Base-by-base conservation (phyloP, 176 grass and related monocot genomes). In the Aegilops bicornis region DNA sequence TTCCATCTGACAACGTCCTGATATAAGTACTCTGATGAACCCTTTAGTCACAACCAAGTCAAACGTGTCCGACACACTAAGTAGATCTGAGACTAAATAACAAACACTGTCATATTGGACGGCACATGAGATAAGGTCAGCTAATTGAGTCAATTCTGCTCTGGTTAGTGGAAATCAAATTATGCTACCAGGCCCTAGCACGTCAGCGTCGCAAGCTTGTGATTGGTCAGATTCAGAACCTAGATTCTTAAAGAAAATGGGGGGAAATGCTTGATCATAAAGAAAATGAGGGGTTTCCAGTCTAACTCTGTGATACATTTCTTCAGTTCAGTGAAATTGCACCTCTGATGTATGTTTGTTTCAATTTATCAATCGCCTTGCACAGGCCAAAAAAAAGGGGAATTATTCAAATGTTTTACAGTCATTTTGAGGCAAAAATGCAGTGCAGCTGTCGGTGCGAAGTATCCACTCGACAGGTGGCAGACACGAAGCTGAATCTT, bases 401-500 rank as follows among this genome's bases (percentile, higher is more conserved):
- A 7, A 27, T 60, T 16, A 70, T 64, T 62, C 13, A 24, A 77
- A 20, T 13, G 2, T 63, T 52, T 86, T 24, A 62, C 14, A 82
- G 10, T 7, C 3, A 64, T 32, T 52, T 71, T 62, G 50, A 72
- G 64, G 79, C 31, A 79, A 85, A 64, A 58, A 58, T 10, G 19
- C 7, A 24, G 14, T 54, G 12, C 33, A 43, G 56, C 27, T 84
- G 85, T 87, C 68, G 60, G 81, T 67, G 76, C 2, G 74, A 61
- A 27, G 9, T 23, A 84, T 33, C 35, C 35, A 79, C 29, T 7
- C 8, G 64, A 87, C 23, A 74, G 43, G 40, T 77, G 52, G 52
- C 52, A 14, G 12, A 72, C 73, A 72, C n/a, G 83, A 72, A 31
- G 56, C 32, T 83, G 73, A 73, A 79, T 76, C 77, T 81, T 85